Evolutionary conservation across 2,329 filamentous ascomycete genomes (phyloP).

Genomic region (Epichloe coenophiala): DNA sequence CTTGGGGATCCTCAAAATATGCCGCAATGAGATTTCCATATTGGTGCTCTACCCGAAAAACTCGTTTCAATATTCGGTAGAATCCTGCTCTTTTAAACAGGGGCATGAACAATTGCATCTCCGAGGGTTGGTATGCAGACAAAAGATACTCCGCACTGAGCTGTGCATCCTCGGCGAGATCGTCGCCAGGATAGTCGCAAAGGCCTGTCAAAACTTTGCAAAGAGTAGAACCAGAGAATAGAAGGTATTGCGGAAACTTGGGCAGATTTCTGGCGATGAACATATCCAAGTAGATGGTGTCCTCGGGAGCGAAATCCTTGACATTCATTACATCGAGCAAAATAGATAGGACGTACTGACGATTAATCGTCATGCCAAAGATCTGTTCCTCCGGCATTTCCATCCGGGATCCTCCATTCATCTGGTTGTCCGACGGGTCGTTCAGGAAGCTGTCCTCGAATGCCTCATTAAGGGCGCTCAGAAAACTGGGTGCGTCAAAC

Average conservation of each 20-base stretch:
- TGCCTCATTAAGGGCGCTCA: slow-evolving; percentile 92
- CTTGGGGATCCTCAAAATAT: slow-evolving; percentile 75
- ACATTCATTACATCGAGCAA: slow-evolving; percentile 80
- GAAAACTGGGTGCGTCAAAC: slow-evolving; percentile 81
- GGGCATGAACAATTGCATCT: slow-evolving; percentile 62
- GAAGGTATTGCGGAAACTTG: slow-evolving; percentile 91
- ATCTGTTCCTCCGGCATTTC: slow-evolving; percentile 52
- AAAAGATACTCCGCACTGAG: slow-evolving; percentile 93
- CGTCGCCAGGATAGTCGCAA: slow-evolving; percentile 68
- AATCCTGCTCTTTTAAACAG: slow-evolving; percentile 70
- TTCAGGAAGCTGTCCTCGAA: slow-evolving; percentile 95
- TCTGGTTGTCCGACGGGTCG: slow-evolving; percentile 51
- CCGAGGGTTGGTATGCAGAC: slow-evolving; percentile 82
- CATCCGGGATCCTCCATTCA: slow-evolving; percentile 35
- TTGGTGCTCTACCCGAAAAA: slow-evolving; percentile 67
- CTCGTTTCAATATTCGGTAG: slow-evolving; percentile 80
- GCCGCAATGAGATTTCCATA: slow-evolving; percentile 65
- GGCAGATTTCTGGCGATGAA: slow-evolving; percentile 92
- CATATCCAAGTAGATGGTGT: slow-evolving; percentile 95
- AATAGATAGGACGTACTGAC: slow-evolving; percentile 87
- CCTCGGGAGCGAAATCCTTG: slow-evolving; percentile 59
- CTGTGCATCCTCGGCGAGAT: slow-evolving; percentile 84
- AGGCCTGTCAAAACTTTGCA: slow-evolving; percentile 69
- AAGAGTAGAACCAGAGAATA: slow-evolving; percentile 75
- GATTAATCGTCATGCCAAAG: slow-evolving; percentile 61